Evolutionary conservation across 352 stramenopile genomes (phyloP).

Genomic region (Phytopythium mirpurense): DNA sequence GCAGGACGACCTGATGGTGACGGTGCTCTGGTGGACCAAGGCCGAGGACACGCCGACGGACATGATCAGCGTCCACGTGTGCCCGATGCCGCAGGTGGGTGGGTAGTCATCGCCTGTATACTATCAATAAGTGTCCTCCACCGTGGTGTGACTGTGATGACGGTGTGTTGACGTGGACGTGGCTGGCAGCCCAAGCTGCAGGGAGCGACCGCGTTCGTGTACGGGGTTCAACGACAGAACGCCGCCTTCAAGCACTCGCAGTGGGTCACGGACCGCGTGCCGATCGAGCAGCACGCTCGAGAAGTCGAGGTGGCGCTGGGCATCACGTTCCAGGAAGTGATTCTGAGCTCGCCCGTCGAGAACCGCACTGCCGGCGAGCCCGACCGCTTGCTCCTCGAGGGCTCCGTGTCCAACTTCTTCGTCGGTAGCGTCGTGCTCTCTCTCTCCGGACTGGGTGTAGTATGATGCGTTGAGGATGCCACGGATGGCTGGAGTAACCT

Average conservation of each 20-base stretch:
- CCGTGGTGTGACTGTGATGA: too few relatives aligned
- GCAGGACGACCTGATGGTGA: conserved; percentile 51
- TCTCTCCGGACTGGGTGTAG: too few relatives aligned
- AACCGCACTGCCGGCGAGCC: conserved; percentile 2
- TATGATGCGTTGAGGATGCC: too few relatives aligned
- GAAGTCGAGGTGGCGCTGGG: conserved; percentile 15
- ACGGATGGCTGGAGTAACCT: too few relatives aligned
- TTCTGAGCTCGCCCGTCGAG: conserved; percentile 26
- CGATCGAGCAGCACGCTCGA: conserved; percentile 33
- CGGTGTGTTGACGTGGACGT: background rate
- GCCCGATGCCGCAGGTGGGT: conserved; percentile 36
- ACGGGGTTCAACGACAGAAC: conserved; percentile 36
- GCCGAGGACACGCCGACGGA: conserved; percentile 9
- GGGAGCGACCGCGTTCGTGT: conserved; percentile 41
- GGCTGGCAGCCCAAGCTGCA: conserved; percentile 19
- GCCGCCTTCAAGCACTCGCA: conserved; percentile 61
- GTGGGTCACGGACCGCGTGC: conserved; percentile 56
- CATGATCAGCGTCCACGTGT: conserved; percentile 44
- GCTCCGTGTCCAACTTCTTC: conserved; percentile 78
- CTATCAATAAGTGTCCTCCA: too few relatives aligned
- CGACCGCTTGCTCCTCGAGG: conserved; percentile 54
- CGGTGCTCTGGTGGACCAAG: conserved; percentile 49
- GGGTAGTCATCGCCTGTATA: too few relatives aligned
- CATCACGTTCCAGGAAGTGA: conserved; percentile 43
- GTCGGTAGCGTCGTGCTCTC: conserved; percentile 48